Conservation (phyloP, 2,329 filamentous ascomycete genomes). For the Claviceps sp. region DNA sequence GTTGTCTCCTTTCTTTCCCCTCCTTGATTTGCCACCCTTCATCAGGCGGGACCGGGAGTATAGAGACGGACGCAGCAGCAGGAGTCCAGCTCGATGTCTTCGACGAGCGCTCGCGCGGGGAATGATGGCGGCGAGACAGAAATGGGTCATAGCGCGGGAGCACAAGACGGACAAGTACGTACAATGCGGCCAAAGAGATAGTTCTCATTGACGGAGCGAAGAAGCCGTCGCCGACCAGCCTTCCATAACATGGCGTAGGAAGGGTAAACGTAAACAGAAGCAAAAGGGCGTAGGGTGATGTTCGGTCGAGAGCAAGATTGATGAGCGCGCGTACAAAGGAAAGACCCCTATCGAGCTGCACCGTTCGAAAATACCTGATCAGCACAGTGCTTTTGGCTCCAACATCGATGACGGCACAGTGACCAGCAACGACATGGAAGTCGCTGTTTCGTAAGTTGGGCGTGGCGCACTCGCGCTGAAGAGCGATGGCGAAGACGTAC, state of each 20-base stretch:
- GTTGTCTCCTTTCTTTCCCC: not conserved
- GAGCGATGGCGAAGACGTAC: not conserved
- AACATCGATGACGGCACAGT: constrained; percentile 2
- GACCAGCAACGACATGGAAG: not conserved
- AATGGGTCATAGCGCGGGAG: not conserved
- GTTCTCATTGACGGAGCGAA: constrained; percentile 48
- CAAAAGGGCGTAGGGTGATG: not conserved
- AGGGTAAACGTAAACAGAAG: not conserved
- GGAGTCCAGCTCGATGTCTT: not conserved
- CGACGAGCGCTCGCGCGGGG: not conserved
- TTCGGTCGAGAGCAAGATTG: not conserved
- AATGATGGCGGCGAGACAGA: not conserved
- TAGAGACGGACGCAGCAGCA: not conserved
- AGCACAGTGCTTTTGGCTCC: not conserved
- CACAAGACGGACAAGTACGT: constrained; percentile 23
- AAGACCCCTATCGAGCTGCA: not conserved
- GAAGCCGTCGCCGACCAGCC: constrained; percentile 44
- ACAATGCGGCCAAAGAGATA: constrained; percentile 64
- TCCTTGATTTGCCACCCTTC: not conserved
- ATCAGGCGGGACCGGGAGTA: too few species aligned
- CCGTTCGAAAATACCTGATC: not conserved
- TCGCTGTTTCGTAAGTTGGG: not conserved
- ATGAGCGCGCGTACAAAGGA: not conserved
- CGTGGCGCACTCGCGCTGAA: not conserved
- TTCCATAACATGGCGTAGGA: constrained; percentile 40